Evolutionary conservation across 2,329 filamentous ascomycete species (phyloP).

Genomic region (Pyrenochaeta sp.): DNA sequence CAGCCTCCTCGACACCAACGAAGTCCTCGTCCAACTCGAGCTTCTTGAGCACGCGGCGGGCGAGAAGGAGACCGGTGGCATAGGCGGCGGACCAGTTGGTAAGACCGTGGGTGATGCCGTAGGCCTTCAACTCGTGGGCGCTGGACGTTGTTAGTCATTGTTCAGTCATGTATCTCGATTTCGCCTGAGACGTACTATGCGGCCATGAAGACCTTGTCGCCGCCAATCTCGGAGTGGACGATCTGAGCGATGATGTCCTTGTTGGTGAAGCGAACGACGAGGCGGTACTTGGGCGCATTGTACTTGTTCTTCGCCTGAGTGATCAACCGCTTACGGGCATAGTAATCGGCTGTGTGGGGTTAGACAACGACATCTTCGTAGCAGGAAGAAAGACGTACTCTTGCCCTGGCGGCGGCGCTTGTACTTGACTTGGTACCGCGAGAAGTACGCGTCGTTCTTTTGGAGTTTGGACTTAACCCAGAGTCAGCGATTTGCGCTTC

Average conservation of each 20-base stretch:
- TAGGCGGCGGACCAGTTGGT: conserved; percentile 99
- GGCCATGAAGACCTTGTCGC: conserved; percentile 89
- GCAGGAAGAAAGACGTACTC: conserved; percentile 74
- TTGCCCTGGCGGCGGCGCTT: conserved; percentile 94
- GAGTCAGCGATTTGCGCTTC: conserved; percentile 99
- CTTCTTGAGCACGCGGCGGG: conserved; percentile 96
- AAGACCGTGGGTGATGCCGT: conserved; percentile 97
- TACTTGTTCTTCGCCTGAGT: conserved; percentile 99
- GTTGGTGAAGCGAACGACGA: conserved; percentile 99
- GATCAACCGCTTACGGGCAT: conserved; percentile 98
- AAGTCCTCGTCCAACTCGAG: conserved; percentile 94
- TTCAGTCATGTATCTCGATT: neutral
- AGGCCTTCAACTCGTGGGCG: conserved; percentile 96
- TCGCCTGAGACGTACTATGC: conserved; percentile 32
- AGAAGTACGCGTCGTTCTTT: conserved; percentile 99
- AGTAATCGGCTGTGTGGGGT: conserved; percentile 93
- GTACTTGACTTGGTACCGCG: conserved; percentile 99
- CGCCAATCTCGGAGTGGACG: conserved; percentile 92
- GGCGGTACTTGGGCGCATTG: conserved; percentile 99
- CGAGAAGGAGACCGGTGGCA: conserved; percentile 93
- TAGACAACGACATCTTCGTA: conserved; percentile 8
- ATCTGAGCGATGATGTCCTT: conserved; percentile 99
- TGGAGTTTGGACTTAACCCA: conserved; percentile 87
- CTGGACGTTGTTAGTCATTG: conserved; percentile 18
- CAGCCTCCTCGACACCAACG: conserved; percentile 93